Percentiles rank a stretch among this genome's conserved stretches.
Evolutionary conservation across 139 green algal species (phyloP).

Genomic region (Tetradesmus lagerheimii): DNA sequence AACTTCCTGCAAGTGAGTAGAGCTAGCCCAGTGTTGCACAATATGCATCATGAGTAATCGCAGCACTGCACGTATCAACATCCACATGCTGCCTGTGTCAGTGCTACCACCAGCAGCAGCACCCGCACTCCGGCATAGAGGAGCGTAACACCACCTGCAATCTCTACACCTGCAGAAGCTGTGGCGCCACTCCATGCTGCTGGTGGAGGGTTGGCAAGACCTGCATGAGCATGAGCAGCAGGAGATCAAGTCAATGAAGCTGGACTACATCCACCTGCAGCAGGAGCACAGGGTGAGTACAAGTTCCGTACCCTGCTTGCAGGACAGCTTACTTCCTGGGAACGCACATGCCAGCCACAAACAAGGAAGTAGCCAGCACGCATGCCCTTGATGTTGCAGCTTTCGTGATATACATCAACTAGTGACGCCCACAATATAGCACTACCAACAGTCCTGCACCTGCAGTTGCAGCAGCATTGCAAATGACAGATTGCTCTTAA

Average conservation of each 20-base stretch:
- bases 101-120: too few species aligned
- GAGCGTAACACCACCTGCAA: background rate
- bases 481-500: background rate
- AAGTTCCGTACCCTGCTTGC: background rate
- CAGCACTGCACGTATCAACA: background rate
- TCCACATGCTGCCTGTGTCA: too few species aligned
- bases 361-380: background rate
- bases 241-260: background rate
- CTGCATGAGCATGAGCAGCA: constrained; percentile 11
- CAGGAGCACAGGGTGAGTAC: constrained; percentile 25
- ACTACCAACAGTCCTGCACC: too few species aligned
- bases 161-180: constrained; percentile 11
- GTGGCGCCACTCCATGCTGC: background rate
- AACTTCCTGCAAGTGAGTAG: background rate
- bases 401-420: too few species aligned
- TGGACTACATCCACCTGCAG: background rate
- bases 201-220: background rate
- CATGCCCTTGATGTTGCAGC: background rate
- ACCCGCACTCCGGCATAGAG: background rate
- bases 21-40: background rate
- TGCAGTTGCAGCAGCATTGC: background rate
- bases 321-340: background rate
- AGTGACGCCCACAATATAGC: too few species aligned
- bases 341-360: background rate
- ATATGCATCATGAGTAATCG: too few species aligned